Evolutionary conservation across 1,284 basidiomycete genomes (phyloP).

Genomic region (Entoloma clypeatum): DNA sequence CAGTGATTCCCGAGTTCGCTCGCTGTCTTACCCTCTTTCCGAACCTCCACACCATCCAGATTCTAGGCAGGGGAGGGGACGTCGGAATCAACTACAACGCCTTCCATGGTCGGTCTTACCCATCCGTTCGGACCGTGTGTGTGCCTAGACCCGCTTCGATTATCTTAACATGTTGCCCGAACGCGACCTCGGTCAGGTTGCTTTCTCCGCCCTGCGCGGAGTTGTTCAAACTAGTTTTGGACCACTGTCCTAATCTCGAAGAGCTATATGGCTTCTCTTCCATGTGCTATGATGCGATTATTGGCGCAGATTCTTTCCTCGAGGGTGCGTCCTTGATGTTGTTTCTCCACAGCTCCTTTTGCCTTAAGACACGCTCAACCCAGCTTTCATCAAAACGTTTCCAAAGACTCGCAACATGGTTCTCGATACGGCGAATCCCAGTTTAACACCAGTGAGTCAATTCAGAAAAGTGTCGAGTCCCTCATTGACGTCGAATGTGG

Average conservation of each 20-base stretch:
- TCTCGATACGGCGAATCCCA: background rate
- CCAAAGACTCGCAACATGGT: background rate
- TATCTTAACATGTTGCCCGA: no score
- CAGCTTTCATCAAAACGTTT: constrained; percentile 1
- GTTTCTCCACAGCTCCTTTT: no score
- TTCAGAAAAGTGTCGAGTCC: no score
- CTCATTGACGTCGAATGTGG: no score
- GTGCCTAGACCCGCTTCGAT: background rate
- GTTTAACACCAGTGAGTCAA: background rate
- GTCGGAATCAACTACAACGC: background rate
- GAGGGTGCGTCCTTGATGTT: background rate
- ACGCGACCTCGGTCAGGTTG: no score
- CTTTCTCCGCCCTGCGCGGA: background rate
- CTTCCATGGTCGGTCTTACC: constrained; percentile 2
- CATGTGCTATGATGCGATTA: background rate
- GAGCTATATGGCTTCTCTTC: background rate
- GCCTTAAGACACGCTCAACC: no score
- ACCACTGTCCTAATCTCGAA: background rate
- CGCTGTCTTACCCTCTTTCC: constrained; percentile 19
- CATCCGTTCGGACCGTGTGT: constrained; percentile 7
- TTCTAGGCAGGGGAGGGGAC: constrained; percentile 1
- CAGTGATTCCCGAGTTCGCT: constrained; percentile 18
- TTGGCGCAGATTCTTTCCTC: background rate
- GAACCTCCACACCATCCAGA: constrained; percentile 24
- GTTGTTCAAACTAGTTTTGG: no score